Evolutionary conservation across 352 stramenopile genomes (phyloP).

Genomic region (Globisporangium acanthophoron): DNA sequence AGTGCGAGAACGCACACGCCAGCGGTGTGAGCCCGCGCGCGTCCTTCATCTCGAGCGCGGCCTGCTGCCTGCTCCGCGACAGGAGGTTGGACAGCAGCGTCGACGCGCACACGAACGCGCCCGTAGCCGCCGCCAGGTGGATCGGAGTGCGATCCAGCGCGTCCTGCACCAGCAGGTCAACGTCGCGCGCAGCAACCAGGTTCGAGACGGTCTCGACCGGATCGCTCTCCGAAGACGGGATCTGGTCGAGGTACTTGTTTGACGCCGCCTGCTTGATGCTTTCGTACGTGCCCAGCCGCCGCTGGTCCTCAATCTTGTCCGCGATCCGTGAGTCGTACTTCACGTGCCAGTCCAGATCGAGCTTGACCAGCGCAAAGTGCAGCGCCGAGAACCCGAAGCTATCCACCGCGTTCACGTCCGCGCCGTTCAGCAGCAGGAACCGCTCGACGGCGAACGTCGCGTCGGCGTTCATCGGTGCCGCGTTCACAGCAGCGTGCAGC

Average conservation of each 20-base stretch:
- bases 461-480: slow-evolving; percentile 56
- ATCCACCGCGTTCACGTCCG: slow-evolving; percentile 48
- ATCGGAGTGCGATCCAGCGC: slow-evolving; percentile 47
- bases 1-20: slow-evolving; percentile 42
- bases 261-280: slow-evolving; percentile 32
- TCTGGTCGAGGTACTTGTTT: slow-evolving; percentile 30
- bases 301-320: slow-evolving; percentile 19
- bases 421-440: slow-evolving; percentile 51
- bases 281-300: slow-evolving; percentile 26
- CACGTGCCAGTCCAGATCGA: slow-evolving; percentile 58
- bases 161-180: slow-evolving; percentile 38
- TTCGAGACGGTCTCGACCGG: slow-evolving; percentile 77
- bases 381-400: slow-evolving; percentile 46
- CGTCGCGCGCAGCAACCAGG: slow-evolving; percentile 36
- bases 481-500: slow-evolving; percentile 67
- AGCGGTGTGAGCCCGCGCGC: slow-evolving; percentile 42
- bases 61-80: slow-evolving; percentile 29
- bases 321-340: slow-evolving; percentile 30
- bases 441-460: slow-evolving; percentile 71
- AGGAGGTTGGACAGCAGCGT: slow-evolving; percentile 42
- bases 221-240: slow-evolving; percentile 44
- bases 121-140: slow-evolving; percentile 61
- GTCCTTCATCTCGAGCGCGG: slow-evolving; percentile 40
- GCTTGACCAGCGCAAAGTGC: slow-evolving; percentile 67
- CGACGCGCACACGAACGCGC: slow-evolving; percentile 67